Percentiles rank a stretch among this genome's conserved stretches.
Evolutionary conservation across 1,139 yeast genomes (phyloP).

Genomic region (Taphrina populina): DNA sequence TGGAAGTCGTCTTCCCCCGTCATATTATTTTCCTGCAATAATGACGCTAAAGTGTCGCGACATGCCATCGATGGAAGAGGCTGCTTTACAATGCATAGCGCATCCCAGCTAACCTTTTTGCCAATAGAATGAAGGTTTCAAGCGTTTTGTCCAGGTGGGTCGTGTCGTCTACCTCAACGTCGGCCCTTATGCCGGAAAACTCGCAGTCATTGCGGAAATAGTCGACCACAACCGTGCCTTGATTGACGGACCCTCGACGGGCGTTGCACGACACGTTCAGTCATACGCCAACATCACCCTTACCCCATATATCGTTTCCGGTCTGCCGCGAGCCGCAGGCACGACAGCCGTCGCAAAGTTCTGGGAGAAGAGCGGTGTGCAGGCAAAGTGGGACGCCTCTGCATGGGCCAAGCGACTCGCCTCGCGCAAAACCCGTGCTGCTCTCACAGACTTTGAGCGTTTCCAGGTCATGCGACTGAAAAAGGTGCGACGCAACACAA

Average conservation of each 20-base stretch:
- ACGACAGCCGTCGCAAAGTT: constrained; percentile 82
- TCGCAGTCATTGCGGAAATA: constrained; percentile 96
- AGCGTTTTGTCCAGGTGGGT: constrained; percentile 98
- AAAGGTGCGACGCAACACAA: constrained; percentile 49
- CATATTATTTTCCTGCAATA: no score
- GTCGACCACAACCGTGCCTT: constrained; percentile 98
- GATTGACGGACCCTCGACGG: constrained; percentile 90
- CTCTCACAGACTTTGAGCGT: constrained; percentile 96
- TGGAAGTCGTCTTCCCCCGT: no score
- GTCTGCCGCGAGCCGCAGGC: constrained; percentile 93
- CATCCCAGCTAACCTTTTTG: neutral
- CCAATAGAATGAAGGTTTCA: constrained; percentile 30
- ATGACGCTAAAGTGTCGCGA: constrained; percentile 4
- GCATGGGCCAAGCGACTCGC: constrained; percentile 98
- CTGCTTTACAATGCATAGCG: constrained; percentile 5
- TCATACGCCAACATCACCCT: constrained; percentile 82
- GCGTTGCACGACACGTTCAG: constrained; percentile 88
- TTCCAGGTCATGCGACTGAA: constrained; percentile 69
- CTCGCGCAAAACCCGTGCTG: constrained; percentile 86
- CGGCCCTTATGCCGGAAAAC: constrained; percentile 67
- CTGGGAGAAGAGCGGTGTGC: constrained; percentile 89
- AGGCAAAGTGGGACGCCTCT: constrained; percentile 87
- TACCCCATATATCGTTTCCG: constrained; percentile 83
- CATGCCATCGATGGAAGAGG: constrained; percentile 27
- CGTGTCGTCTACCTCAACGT: constrained; percentile 92